phyloP scores from a whole-genome alignment of 306 rosid genomes.

The Citrullus amarus region DNA sequence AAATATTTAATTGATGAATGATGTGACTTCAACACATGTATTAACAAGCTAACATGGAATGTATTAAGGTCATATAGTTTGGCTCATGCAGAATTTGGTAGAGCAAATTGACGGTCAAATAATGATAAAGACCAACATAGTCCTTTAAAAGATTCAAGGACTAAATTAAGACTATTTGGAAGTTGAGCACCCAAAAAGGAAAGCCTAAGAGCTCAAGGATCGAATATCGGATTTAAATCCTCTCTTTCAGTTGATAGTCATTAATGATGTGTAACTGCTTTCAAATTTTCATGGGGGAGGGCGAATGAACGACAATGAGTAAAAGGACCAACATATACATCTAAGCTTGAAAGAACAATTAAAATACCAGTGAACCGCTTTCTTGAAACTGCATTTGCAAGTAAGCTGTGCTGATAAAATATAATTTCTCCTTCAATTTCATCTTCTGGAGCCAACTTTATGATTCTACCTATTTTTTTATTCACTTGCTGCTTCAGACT shows the following conservation, averaged over 20 bases:
- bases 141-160: not conserved
- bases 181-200: not conserved
- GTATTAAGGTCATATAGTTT: not conserved
- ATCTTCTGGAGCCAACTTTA: slow-evolving; percentile 52
- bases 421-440: slow-evolving; percentile 86
- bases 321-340: not conserved
- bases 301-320: not conserved
- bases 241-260: not conserved
- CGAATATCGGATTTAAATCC: not conserved
- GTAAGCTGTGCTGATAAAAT: slow-evolving; percentile 61
- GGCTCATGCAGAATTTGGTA: not conserved
- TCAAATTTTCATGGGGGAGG: not conserved
- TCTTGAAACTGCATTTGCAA: slow-evolving; percentile 46
- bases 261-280: not conserved
- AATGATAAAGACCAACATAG: not conserved
- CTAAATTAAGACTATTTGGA: not conserved
- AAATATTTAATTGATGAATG: not conserved
- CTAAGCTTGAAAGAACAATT: slow-evolving; percentile 7
- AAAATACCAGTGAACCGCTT: slow-evolving; percentile 50
- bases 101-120: not conserved
- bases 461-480: slow-evolving; percentile 32
- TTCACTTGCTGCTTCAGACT: slow-evolving; percentile 31
- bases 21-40: not conserved
- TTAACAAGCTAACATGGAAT: not conserved
- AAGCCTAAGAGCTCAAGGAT: not conserved